Base-by-base conservation (phyloP, 2,329 filamentous ascomycete genomes). In the Beauveria scarabaeidicola region DNA sequence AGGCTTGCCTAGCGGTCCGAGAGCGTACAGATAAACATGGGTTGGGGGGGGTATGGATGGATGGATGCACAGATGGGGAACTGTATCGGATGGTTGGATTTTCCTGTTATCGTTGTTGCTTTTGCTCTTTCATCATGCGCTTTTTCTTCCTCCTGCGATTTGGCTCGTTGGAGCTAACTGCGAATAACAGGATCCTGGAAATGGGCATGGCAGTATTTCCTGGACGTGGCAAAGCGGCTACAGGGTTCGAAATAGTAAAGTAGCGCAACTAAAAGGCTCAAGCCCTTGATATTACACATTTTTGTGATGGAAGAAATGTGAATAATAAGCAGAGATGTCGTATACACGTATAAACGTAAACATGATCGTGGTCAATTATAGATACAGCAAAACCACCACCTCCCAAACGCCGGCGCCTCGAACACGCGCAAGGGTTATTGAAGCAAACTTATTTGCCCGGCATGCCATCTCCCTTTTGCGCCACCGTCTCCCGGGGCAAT, bases 1-100 rank as follows among this genome's bases (percentile, higher is more conserved):
- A 60, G 78, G 79, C 15, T 64, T 81, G 56, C 77, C 78, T 2
- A 75, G 72, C 60, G 77, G 77, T n/a, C 77, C 78, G 6, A 70
- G 76, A 63, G 72, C 69, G 21, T 73, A 74, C 48, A 68, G 70
- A 65, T 74, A 70, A 70, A 38, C 58, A 25, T 10, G 19, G 27
- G 5, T 27, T 17, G 57, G 29, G 17, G 25, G n/a, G n/a, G n/a
- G n/a, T n/a, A n/a, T n/a, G n/a, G n/a, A n/a, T n/a, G n/a, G n/a
- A n/a, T n/a, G n/a, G 9, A 19, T 25, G 2, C 7, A 52, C 11
- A 21, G 5, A 40, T n/a, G n/a, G 21, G 17, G 21, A 6, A 8
- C 10, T 23, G 29, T 1, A 3, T 3, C 8, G 15, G 1, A 3
- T n/a, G 27, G 15, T 17, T 48, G 46, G 58, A 13, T 46, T 59